phyloP scores from a whole-genome alignment of 805 yeast genomes.

The Zygosaccharomyces lentus region DNA sequence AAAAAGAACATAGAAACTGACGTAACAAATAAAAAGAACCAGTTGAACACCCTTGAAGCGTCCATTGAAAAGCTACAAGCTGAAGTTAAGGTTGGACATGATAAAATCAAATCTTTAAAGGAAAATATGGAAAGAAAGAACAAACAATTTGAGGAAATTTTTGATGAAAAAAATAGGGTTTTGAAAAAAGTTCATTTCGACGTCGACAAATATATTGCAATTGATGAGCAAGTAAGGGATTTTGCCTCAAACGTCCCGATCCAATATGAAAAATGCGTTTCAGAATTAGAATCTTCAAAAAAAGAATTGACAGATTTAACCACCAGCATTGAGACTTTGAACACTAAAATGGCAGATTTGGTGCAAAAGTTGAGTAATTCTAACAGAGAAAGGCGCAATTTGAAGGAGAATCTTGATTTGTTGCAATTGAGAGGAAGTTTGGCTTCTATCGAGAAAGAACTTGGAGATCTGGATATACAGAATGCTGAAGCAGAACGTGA shows the following conservation, averaged over 20 bases:
- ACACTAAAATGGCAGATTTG: conserved; percentile 17
- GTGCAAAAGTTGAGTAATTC: conserved; percentile 50
- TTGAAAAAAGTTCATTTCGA: conserved; percentile 31
- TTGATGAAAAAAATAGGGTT: not conserved
- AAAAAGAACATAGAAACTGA: conserved; percentile 16
- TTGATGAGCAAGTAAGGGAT: conserved; percentile 12
- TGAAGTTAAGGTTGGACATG: conserved; percentile 9
- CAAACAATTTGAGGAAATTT: conserved; percentile 1
- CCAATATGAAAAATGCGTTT: conserved; percentile 19
- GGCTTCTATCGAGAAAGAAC: conserved; percentile 35
- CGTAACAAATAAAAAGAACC: conserved; percentile 10
- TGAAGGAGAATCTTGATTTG: conserved; percentile 61
- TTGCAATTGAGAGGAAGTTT: conserved; percentile 43
- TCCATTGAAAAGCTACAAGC: conserved; percentile 9
- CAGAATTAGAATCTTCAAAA: conserved; percentile 20
- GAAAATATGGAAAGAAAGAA: not conserved
- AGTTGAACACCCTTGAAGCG: conserved; percentile 12
- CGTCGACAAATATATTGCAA: conserved; percentile 20
- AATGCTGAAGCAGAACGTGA: conserved; percentile 60
- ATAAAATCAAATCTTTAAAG: conserved; percentile 7
- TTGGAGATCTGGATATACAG: conserved; percentile 45
- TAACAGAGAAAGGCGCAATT: conserved; percentile 54
- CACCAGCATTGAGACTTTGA: conserved; percentile 18
- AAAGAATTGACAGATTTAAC: conserved; percentile 19
- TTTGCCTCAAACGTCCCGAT: conserved; percentile 13